These are phyloP conservation scores for Solanum hybrid DNA, from an alignment of 305 asterid genomes.

Conservation along the genomic window DNA sequence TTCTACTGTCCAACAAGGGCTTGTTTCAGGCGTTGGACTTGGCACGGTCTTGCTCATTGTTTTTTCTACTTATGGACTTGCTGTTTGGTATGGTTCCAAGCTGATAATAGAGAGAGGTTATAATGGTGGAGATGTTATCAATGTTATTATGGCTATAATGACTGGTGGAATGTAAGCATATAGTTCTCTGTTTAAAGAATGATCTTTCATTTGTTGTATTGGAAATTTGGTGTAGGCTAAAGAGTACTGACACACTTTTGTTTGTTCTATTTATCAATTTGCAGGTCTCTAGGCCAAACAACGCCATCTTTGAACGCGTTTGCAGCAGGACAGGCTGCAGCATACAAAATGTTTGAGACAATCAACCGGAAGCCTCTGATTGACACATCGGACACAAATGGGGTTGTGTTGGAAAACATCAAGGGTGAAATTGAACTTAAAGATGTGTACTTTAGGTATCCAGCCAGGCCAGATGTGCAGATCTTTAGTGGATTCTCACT, in stretches of 20 bases:
- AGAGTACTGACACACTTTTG: neutral
- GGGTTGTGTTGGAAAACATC: conserved; percentile 29
- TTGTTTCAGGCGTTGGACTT: conserved; percentile 51
- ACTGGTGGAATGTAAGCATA: conserved; percentile 58
- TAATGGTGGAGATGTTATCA: conserved; percentile 47
- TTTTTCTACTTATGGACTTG: conserved; percentile 47
- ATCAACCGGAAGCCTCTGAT: conserved; percentile 46
- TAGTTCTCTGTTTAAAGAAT: neutral
- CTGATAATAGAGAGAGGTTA: conserved; percentile 37
- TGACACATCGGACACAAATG: conserved; percentile 33
- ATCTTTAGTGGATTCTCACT: conserved; percentile 49
- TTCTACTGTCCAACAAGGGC: conserved; percentile 38
- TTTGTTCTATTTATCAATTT: neutral
- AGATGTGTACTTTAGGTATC: conserved; percentile 51
- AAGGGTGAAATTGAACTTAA: conserved; percentile 52
- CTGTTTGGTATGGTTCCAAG: conserved; percentile 55
- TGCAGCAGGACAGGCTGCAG: conserved; percentile 61
- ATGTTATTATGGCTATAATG: conserved; percentile 51
- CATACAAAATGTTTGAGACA: conserved; percentile 65
- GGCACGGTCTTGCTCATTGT: conserved; percentile 29
- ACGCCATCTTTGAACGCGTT: conserved; percentile 50
- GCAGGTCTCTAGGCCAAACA: conserved; percentile 58
- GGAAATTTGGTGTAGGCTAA: neutral
- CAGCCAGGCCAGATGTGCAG: conserved; percentile 55
- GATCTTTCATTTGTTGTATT: neutral